Conservation (phyloP, 768 basidiomycete species). For the Leccinum aurantiacum region DNA sequence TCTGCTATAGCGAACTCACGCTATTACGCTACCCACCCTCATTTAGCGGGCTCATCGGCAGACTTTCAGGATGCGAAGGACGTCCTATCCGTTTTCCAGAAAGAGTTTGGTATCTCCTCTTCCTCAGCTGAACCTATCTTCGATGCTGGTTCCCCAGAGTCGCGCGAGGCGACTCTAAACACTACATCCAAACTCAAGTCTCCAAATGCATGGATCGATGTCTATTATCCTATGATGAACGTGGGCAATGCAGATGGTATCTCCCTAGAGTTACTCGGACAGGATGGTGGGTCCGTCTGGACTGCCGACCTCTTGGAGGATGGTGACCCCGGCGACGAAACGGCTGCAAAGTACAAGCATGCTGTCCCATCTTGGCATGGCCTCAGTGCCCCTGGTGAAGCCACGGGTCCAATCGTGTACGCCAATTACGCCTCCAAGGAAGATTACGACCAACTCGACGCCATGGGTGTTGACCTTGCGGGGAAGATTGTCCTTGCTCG, state of each 20-base stretch:
- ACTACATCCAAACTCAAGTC: constrained; percentile 45
- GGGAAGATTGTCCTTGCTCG: constrained; percentile 78
- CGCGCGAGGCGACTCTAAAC: constrained; percentile 64
- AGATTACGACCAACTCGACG: constrained; percentile 64
- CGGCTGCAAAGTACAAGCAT: constrained; percentile 64
- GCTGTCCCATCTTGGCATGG: constrained; percentile 87
- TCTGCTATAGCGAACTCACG: constrained; percentile 60
- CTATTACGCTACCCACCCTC: constrained; percentile 64
- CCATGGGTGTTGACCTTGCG: constrained; percentile 65
- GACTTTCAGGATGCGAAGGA: constrained; percentile 64
- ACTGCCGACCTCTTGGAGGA: constrained; percentile 74
- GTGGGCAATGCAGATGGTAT: constrained; percentile 59
- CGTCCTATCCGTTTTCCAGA: constrained; percentile 67
- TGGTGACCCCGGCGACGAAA: constrained; percentile 65
- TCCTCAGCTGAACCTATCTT: constrained; percentile 53
- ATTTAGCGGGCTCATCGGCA: constrained; percentile 64
- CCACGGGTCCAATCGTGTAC: constrained; percentile 67
- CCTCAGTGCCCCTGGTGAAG: constrained; percentile 74
- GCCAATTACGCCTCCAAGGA: constrained; percentile 78
- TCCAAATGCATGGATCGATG: constrained; percentile 79
- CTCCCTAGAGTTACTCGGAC: constrained; percentile 62
- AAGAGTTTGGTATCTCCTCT: constrained; percentile 53
- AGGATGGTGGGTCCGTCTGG: constrained; percentile 57
- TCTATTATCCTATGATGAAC: constrained; percentile 88
- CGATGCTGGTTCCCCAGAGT: constrained; percentile 65